Evolutionary conservation across 176 grass and related monocot species (phyloP).

Genomic region (Eremochloa ophiuroides): DNA sequence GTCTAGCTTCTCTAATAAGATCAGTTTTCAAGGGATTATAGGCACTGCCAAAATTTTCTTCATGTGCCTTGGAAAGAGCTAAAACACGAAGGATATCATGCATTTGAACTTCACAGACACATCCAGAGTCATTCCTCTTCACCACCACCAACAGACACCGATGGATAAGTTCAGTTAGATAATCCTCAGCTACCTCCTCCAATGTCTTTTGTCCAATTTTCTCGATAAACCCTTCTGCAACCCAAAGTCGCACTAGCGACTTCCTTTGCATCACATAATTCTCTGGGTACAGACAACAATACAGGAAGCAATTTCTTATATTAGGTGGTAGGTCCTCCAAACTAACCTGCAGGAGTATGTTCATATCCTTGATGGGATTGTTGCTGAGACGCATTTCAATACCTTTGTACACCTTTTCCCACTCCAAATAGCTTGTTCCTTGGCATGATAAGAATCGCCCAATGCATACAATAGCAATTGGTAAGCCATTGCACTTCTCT

Average conservation of each 20-base stretch:
- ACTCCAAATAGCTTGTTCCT: slow-evolving; percentile 5
- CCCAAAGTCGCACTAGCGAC: slow-evolving; percentile 31
- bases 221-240: slow-evolving; percentile 31
- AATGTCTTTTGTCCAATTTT: background rate
- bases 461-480: slow-evolving; percentile 30
- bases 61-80: background rate
- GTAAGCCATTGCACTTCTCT: slow-evolving; percentile 23
- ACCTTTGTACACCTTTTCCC: slow-evolving; percentile 23
- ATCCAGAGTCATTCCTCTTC: background rate
- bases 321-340: slow-evolving; percentile 34
- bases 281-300: slow-evolving; percentile 40
- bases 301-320: slow-evolving; percentile 40
- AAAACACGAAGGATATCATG: slow-evolving; percentile 9
- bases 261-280: slow-evolving; percentile 32
- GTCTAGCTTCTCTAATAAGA: slow-evolving; percentile 18
- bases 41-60: slow-evolving; percentile 4
- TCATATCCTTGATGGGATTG: slow-evolving; percentile 10
- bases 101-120: background rate
- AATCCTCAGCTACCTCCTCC: slow-evolving; percentile 3
- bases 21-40: slow-evolving; percentile 11
- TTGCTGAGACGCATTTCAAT: slow-evolving; percentile 6
- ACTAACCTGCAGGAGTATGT: slow-evolving; percentile 32
- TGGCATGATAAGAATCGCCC: slow-evolving; percentile 22
- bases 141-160: background rate
- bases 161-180: background rate